phyloP scores from a whole-genome alignment of 768 basidiomycete genomes.

The Podaxis sp. region DNA sequence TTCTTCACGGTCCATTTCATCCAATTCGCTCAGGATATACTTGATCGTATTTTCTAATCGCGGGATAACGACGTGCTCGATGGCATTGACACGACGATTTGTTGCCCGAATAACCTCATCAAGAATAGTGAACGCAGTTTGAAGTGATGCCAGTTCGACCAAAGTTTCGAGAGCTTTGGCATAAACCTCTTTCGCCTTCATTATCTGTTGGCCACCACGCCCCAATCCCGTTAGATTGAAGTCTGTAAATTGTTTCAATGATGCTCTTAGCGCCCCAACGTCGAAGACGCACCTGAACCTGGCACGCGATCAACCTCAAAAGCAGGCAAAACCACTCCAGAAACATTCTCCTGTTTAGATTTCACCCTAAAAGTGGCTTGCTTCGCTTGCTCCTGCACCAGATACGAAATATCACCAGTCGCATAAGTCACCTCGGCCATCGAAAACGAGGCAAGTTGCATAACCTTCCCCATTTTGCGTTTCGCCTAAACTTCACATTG shows the following conservation, averaged over 20 bases:
- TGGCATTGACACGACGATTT: conserved; percentile 97
- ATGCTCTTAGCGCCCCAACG: not conserved
- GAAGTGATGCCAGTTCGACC: conserved; percentile 93
- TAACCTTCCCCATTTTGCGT: conserved; percentile 97
- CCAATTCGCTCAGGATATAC: conserved; percentile 95
- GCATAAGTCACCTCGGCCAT: conserved; percentile 98
- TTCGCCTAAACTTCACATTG: conserved; percentile 66
- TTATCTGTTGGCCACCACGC: conserved; percentile 93
- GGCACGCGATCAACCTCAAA: conserved; percentile 88
- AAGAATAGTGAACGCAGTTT: conserved; percentile 97
- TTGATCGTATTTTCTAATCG: conserved; percentile 95
- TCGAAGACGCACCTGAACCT: conserved; percentile 60
- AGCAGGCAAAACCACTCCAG: conserved; percentile 91
- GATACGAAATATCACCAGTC: conserved; percentile 95
- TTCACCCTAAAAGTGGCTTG: conserved; percentile 89
- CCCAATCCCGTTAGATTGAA: conserved; percentile 97
- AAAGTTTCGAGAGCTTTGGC: conserved; percentile 96
- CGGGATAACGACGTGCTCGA: conserved; percentile 96
- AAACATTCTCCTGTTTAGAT: conserved; percentile 96
- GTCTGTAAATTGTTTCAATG: conserved; percentile 40
- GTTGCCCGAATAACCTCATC: conserved; percentile 99
- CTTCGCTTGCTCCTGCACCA: conserved; percentile 94
- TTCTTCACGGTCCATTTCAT: conserved; percentile 97
- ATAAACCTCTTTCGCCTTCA: conserved; percentile 94
- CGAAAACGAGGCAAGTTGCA: conserved; percentile 98